phyloP scores from a whole-genome alignment of 768 basidiomycete species.

The Tubosaeta sp. region DNA sequence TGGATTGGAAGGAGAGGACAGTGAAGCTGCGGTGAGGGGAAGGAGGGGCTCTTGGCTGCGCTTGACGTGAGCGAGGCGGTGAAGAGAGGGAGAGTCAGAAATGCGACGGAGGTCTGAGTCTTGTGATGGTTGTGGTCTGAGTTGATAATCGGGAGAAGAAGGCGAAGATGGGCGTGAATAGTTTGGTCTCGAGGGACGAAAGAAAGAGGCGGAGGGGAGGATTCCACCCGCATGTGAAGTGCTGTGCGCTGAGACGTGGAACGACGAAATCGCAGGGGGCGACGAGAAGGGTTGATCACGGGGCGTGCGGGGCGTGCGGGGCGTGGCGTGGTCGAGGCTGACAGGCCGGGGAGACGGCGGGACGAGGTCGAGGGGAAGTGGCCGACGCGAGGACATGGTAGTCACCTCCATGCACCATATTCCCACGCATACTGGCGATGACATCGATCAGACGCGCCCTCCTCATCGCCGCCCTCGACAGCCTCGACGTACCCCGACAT shows the following conservation, averaged over 20 bases:
- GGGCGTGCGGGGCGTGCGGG: slow-evolving; percentile 1
- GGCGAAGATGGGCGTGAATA: slow-evolving; percentile 41
- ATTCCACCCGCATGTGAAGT: slow-evolving; percentile 71
- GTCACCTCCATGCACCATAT: not conserved
- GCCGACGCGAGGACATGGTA: not conserved
- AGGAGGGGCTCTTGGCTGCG: slow-evolving; percentile 72
- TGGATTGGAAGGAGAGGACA: not conserved
- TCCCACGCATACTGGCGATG: slow-evolving; percentile 12
- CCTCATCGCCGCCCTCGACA: slow-evolving; percentile 52
- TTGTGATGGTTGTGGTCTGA: slow-evolving; percentile 35
- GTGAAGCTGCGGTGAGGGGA: slow-evolving; percentile 35
- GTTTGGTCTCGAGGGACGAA: slow-evolving; percentile 61
- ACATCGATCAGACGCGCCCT: slow-evolving; percentile 26
- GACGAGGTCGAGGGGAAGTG: not conserved
- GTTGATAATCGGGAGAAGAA: slow-evolving; percentile 23
- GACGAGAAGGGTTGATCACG: slow-evolving; percentile 24
- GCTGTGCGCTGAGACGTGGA: slow-evolving; percentile 40
- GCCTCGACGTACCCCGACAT: slow-evolving; percentile 49
- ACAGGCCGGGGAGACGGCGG: not conserved
- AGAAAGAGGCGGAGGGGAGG: slow-evolving; percentile 75
- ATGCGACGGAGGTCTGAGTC: slow-evolving; percentile 38
- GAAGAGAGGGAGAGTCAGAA: slow-evolving; percentile 24
- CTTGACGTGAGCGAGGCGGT: slow-evolving; percentile 43
- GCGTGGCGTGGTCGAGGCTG: slow-evolving; percentile 16
- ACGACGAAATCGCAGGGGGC: slow-evolving; percentile 25